A percentile compares a stretch with the other conserved stretches of the same genome.
Evolutionary conservation across 495 filamentous ascomycete species (phyloP).

Genomic region (Darksidea phi): DNA sequence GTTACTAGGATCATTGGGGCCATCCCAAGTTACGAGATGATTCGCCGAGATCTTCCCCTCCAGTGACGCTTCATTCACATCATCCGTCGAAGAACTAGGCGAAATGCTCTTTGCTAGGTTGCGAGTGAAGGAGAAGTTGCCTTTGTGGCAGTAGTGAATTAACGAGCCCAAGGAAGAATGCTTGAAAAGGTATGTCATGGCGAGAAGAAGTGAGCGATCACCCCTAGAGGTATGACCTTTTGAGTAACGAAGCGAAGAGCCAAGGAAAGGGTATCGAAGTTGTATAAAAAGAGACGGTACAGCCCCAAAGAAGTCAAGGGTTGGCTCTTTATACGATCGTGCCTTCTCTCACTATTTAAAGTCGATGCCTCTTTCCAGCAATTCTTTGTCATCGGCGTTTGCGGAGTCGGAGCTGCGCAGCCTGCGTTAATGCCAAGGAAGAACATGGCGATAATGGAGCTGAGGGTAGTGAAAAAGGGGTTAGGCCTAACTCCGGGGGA

Average conservation of each 20-base stretch:
- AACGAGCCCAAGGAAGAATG: not conserved
- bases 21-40: not conserved
- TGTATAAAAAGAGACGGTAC: too few relatives aligned
- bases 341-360: too few relatives aligned
- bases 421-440: too few relatives aligned
- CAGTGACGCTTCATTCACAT: not conserved
- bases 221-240: not conserved
- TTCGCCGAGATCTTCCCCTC: not conserved
- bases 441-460: too few relatives aligned
- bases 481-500: too few relatives aligned
- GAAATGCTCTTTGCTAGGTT: not conserved
- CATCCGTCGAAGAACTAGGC: not conserved
- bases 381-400: not conserved
- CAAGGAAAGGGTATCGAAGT: too few relatives aligned
- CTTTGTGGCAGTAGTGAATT: not conserved
- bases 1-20: constrained; percentile 47
- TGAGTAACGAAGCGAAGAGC: too few relatives aligned
- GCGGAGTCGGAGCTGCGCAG: constrained; percentile 1
- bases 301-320: too few relatives aligned
- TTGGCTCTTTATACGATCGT: too few relatives aligned
- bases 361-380: too few relatives aligned
- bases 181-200: not conserved
- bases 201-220: not conserved
- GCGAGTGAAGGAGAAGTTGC: not conserved
- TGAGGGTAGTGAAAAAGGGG: too few relatives aligned